Evolutionary conservation across 2,329 filamentous ascomycete species (phyloP), one percentile per base, ranked within the genome.

Genomic region (Alternaria incomplexa): DNA sequence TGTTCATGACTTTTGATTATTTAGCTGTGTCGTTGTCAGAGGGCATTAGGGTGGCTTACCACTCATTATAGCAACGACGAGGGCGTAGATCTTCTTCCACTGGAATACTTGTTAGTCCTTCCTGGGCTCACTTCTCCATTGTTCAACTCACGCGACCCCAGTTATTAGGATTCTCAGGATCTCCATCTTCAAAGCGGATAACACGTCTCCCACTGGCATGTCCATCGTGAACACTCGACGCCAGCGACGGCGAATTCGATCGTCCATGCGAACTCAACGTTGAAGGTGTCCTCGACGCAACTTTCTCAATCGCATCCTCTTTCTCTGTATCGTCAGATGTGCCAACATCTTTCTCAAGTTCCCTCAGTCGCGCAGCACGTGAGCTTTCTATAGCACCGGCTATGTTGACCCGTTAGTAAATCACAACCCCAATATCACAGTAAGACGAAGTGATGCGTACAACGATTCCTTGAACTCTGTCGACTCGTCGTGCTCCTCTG

Each of bases 41-140:
- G 1, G 6, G 5, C 5, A 25, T 40, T 12, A 5, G 32, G 8
- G 8, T 40, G 15, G 64, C 73, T 62, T 46, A 91, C 88, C 56
- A 85, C 83, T 65, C 86, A 74, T 79, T 22, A 88, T 87, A 2
- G 85, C 85, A 0, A 86, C 83, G 25, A 87, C 71, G 3, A 90
- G 72, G 6, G 91, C 83, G 40, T 81, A 79, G 2, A 79, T 66
- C 73, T 91, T 91, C 69, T 83, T 87, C 53, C 69, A 68, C 85
- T 89, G 65, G n/a, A 25, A 23, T n/a, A 23, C 13, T 61, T 11
- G 56, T 67, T 32, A 53, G 48, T 40, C 3, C 13, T 9, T 20
- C 17, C 2, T 44, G 6, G 4, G 0, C 12, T 5, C 13, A 17
- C 1, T 12, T 9, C 4, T 20, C 15, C 3, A 5, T 30, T 13